Evolutionary conservation across 2,329 filamentous ascomycete genomes (phyloP), one percentile per base, ranked within the genome.

Genomic region (Ophiobolus disseminans): DNA sequence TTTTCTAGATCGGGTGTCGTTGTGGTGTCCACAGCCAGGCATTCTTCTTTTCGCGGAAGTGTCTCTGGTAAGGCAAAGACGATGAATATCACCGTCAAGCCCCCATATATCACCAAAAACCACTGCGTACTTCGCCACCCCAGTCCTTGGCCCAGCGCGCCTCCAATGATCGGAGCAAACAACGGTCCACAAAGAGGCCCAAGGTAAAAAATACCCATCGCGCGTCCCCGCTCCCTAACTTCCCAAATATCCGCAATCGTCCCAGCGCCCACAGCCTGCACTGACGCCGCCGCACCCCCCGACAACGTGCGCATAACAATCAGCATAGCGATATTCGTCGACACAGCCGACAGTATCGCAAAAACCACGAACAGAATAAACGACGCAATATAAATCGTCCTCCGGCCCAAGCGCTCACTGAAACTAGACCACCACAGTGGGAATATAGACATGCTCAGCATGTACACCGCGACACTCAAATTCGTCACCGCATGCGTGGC

Each of bases 381-480:
- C 8, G 63, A 69, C 5, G 60, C 54, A 35, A 74, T 63, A 48
- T 73, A 74, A 16, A 74, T 72, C 2, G 68, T 71, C 17, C 72
- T 45, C 25, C 72, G 45, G 2, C 72, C 72, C 3, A 70, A 49
- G 1, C 68, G 65, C 53, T 75, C 72, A 10, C 64, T 69, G 41
- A 75, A 73, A 9, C 63, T 67, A 22, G 66, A 71, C 72, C 72
- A 75, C 72, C 72, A 75, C 1, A 75, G 54, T 0, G 73, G 73
- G 41, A 75, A 75, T 6, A 75, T 73, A 6, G 65, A 60, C 73
- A 75, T 75, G 45, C 65, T 60, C 7, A 75, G 66, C 73, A 75
- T 75, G 48, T 75, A 75, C 11, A 75, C 65, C 1, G 72, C 71
- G 13, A 74, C 73, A 25, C 57, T 67, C 63, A 75, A 68, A 40